These are phyloP conservation scores for Striga hermonthica DNA, from an alignment of 305 asterid species.

Conservation along the genomic window DNA sequence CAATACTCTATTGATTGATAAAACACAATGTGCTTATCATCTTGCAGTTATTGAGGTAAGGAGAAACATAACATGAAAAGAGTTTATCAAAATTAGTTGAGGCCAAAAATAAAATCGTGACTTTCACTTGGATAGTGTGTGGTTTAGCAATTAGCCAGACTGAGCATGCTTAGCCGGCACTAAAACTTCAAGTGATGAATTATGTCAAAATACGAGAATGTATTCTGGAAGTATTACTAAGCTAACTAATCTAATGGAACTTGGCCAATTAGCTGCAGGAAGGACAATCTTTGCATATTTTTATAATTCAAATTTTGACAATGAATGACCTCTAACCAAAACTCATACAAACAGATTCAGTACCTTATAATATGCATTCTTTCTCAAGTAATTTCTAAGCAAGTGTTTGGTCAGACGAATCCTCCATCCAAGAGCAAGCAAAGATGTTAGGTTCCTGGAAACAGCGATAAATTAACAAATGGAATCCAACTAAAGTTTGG, in stretches of 20 bases:
- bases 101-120: background rate
- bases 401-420: slow-evolving; percentile 92
- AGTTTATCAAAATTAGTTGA: background rate
- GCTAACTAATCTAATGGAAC: slow-evolving; percentile 14
- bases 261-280: slow-evolving; percentile 20
- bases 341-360: slow-evolving; percentile 27
- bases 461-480: slow-evolving; percentile 6
- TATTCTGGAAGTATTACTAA: slow-evolving; percentile 13
- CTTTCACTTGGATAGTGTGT: slow-evolving; percentile 13
- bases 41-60: slow-evolving; percentile 11
- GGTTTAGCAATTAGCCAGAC: slow-evolving; percentile 3
- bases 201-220: slow-evolving; percentile 24
- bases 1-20: slow-evolving; percentile 12
- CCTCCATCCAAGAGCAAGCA: slow-evolving; percentile 99
- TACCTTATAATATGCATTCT: slow-evolving; percentile 94
- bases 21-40: slow-evolving; percentile 18
- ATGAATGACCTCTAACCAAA: slow-evolving; percentile 19
- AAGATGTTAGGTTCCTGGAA: slow-evolving; percentile 74
- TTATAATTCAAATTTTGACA: slow-evolving; percentile 18
- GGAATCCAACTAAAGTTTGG: too few species aligned
- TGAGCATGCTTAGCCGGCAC: slow-evolving; percentile 20
- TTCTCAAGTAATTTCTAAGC: slow-evolving; percentile 72
- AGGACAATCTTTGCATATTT: slow-evolving; percentile 17
- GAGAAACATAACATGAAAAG: slow-evolving; percentile 22
- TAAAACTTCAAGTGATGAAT: slow-evolving; percentile 22